Percentiles rank a stretch among this genome's conserved stretches.
phyloP scores from a whole-genome alignment of 2,329 filamentous ascomycete species.

The Acarospora socialis region DNA sequence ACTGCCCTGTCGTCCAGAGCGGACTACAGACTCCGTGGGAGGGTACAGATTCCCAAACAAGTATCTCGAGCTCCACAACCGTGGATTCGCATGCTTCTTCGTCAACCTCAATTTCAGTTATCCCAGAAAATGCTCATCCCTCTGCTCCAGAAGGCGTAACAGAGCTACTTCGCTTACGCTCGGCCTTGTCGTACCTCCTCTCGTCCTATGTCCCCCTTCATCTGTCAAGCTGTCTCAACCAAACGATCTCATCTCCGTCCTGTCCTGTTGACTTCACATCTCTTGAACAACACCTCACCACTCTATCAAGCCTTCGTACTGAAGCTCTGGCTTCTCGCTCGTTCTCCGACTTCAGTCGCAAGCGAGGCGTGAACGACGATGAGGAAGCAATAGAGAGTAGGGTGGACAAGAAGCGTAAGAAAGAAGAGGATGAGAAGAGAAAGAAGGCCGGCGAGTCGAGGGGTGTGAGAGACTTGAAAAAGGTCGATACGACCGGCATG shows the following conservation, averaged over 20 bases:
- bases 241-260: conserved; percentile 23
- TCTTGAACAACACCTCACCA: conserved; percentile 53
- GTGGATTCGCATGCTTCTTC: conserved; percentile 21
- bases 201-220: conserved; percentile 33
- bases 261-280: conserved; percentile 52
- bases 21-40: conserved; percentile 17
- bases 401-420: conserved; percentile 68
- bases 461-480: conserved; percentile 67
- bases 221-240: conserved; percentile 25
- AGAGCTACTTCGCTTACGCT: conserved; percentile 34
- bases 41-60: conserved; percentile 10
- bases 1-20: conserved; percentile 14
- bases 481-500: conserved; percentile 86
- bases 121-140: conserved; percentile 13
- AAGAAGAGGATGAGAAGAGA: conserved; percentile 78
- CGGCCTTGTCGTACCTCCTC: conserved; percentile 35
- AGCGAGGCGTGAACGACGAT: conserved; percentile 28
- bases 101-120: conserved; percentile 17
- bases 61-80: conserved; percentile 5
- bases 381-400: conserved; percentile 32
- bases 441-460: conserved; percentile 63
- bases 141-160: conserved; percentile 23
- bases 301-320: conserved; percentile 52
- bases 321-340: conserved; percentile 58
- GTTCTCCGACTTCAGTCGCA: conserved; percentile 29